A percentile compares a stretch with the other conserved stretches of the same genome.
Conservation (phyloP, 208 protist species). For the Sergeia podlipaevii region DNA sequence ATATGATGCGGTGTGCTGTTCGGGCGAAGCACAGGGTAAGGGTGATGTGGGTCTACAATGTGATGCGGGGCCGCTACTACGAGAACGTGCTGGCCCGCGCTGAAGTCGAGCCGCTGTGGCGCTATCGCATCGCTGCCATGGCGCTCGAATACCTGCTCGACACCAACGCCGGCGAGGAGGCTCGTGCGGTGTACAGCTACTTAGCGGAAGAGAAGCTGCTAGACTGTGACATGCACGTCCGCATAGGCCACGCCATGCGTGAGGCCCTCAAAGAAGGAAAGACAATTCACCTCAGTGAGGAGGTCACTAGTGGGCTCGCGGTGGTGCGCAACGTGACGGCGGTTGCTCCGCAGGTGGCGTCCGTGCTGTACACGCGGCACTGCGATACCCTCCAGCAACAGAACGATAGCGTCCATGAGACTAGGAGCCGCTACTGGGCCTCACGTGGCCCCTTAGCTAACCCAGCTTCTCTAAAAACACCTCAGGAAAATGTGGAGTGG, state of each 20-base stretch:
- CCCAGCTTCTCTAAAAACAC: background rate
- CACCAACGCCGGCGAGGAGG: constrained; percentile 63
- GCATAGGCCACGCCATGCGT: constrained; percentile 68
- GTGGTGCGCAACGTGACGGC: constrained; percentile 46
- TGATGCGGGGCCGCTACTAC: constrained; percentile 80
- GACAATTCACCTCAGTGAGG: constrained; percentile 24
- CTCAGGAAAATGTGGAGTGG: constrained; percentile 45
- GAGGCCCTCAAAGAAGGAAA: constrained; percentile 75
- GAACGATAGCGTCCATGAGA: constrained; percentile 1
- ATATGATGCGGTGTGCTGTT: constrained; percentile 82
- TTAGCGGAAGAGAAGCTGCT: constrained; percentile 56
- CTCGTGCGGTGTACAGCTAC: constrained; percentile 65
- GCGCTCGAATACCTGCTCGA: constrained; percentile 77
- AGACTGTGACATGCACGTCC: constrained; percentile 76
- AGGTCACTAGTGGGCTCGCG: constrained; percentile 32
- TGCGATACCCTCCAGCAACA: background rate
- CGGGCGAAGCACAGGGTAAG: constrained; percentile 72
- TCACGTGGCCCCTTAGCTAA: constrained; percentile 9
- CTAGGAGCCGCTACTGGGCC: constrained; percentile 16
- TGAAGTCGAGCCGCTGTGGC: constrained; percentile 77
- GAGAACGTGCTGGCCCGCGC: constrained; percentile 83
- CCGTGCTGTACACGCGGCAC: constrained; percentile 55
- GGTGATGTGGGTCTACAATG: constrained; percentile 89
- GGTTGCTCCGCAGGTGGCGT: constrained; percentile 70
- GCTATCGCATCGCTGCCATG: constrained; percentile 66